Base-by-base conservation (phyloP, 805 yeast species). In the Kazachstania kunashirensis region DNA sequence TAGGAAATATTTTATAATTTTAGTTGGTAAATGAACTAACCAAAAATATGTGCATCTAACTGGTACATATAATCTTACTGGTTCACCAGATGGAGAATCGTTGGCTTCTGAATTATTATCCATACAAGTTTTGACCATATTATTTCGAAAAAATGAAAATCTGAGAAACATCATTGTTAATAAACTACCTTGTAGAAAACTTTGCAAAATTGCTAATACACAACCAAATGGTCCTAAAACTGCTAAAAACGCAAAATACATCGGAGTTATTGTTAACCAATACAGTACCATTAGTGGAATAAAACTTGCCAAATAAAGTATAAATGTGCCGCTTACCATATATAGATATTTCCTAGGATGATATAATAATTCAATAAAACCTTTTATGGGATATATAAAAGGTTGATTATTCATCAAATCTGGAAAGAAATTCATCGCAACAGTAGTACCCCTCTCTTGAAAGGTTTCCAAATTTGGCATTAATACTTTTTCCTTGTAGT, bases 121-220 rank as follows among this genome's bases (percentile, higher is more conserved):
- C 18, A 52, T 19, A 18, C 48, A 41, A n/a, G 32, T 34, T 8
- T 32, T 33, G 5, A 48, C 48, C 14, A 53, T 19, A 5, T 37
- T 24, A 21, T 45, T 47, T 24, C 49, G 42, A n/a, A 46, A 38
- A 38, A 53, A 58, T 7, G 52, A 41, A 19, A 51, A 32, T 36
- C 62, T 46, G 53, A 57, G 45, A 32, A 52, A 53, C 52, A 55
- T 40, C 58, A 57, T 50, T 4, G 57, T 47, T 4, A 57, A 42
- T 29, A 49, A 35, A 33, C 56, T 57, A n/a, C 53, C 46, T 10
- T 57, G 62, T 26, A 57, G 31, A 19, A 53, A 37, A 6, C 55
- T 44, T 38, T 57, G 62, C 11, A 53, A 27, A 28, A 49, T 42
- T 6, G 60, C 55, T 14, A 57, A 29, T 7, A 46, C 38, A 19